A percentile compares a stretch with the other conserved stretches of the same genome.
These are phyloP conservation scores for Fusarium siculi DNA, from an alignment of 2,329 filamentous ascomycete genomes.

Conservation along the genomic window DNA sequence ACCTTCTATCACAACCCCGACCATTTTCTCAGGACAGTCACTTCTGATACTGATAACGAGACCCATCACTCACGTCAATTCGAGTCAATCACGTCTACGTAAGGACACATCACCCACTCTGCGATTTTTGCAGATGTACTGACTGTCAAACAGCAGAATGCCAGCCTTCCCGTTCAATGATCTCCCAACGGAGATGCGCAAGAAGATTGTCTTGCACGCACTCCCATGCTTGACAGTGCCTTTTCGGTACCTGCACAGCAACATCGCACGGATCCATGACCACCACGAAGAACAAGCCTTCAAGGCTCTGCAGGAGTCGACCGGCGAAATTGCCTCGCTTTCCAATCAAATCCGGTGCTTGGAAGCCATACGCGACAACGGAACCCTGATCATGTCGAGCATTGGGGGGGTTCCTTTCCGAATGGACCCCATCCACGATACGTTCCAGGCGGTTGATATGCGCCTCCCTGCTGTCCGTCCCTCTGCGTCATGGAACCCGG, in stretches of 20 bases:
- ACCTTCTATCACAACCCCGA: background rate
- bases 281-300: rapidly evolving
- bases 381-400: background rate
- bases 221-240: rapidly evolving
- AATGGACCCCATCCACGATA: background rate
- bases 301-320: background rate
- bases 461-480: background rate
- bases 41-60: rapidly evolving
- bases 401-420: background rate
- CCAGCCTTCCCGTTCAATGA: rapidly evolving
- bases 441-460: background rate
- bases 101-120: background rate
- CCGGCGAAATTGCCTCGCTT: rapidly evolving
- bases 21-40: background rate
- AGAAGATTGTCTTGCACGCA: rapidly evolving
- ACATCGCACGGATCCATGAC: rapidly evolving
- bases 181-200: background rate
- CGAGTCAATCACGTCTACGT: background rate
- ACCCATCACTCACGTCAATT: background rate
- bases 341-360: background rate
- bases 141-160: background rate
- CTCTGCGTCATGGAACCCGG: background rate
- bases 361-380: background rate
- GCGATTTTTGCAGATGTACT: background rate
- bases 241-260: rapidly evolving